A percentile compares a stretch with the other conserved stretches of the same genome.
These are phyloP conservation scores for Irpex lacteus DNA, from an alignment of 1,284 basidiomycete species.

Conservation along the genomic window DNA sequence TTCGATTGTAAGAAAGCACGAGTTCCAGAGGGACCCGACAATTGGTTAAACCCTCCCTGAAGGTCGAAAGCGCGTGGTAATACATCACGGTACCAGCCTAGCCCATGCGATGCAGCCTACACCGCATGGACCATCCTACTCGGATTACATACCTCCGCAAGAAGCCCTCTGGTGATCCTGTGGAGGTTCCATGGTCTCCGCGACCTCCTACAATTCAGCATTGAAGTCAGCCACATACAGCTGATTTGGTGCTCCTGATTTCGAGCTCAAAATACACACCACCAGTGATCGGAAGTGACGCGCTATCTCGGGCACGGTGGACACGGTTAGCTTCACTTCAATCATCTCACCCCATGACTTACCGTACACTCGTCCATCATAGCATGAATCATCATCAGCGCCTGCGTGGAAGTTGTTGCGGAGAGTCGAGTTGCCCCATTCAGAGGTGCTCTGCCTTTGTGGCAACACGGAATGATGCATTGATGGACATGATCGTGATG, in stretches of 20 bases:
- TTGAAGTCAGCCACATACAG: neutral
- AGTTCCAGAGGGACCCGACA: neutral
- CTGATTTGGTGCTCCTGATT: too few species aligned
- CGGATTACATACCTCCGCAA: neutral
- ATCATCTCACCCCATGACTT: neutral
- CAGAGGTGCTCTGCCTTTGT: neutral
- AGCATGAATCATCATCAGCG: neutral
- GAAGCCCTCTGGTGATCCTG: too few species aligned
- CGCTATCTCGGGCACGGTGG: neutral
- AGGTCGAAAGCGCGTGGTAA: neutral
- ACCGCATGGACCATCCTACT: neutral
- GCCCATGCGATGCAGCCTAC: neutral
- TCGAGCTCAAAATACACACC: too few species aligned
- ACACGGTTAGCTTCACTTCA: neutral
- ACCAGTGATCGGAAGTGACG: neutral
- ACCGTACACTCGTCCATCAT: neutral
- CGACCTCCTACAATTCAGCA: neutral
- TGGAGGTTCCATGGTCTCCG: neutral
- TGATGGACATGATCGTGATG: neutral
- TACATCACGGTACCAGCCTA: neutral
- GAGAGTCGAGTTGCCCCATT: neutral
- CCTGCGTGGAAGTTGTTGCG: neutral
- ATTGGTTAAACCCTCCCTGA: neutral
- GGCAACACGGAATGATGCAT: neutral
- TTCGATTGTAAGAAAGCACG: too few species aligned